Conservation (phyloP, 2,329 filamentous ascomycete genomes). For the Rhynchosporium agropyri region DNA sequence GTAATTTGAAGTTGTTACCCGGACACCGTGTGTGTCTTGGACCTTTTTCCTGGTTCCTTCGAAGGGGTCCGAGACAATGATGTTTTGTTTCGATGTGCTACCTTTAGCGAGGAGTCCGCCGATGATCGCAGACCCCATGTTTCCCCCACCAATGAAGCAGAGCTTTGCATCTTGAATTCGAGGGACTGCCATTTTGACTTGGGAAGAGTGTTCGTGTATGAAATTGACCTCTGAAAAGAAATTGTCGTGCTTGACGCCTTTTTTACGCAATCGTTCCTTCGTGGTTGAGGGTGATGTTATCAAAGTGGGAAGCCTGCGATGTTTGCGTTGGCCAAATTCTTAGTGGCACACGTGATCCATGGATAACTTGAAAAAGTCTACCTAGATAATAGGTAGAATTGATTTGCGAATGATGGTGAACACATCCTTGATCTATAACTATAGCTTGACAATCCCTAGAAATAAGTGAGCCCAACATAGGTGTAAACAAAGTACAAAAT, state of each 20-base stretch:
- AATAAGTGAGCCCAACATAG: too few relatives aligned
- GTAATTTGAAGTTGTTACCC: constrained; percentile 15
- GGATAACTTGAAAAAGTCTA: neutral
- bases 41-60: constrained; percentile 16
- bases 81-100: constrained; percentile 17
- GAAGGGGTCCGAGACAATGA: constrained; percentile 21
- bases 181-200: constrained; percentile 12
- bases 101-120: constrained; percentile 20
- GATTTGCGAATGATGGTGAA: too few relatives aligned
- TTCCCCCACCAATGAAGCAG: constrained; percentile 22
- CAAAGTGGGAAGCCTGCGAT: neutral
- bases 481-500: too few relatives aligned
- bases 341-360: constrained; percentile 10
- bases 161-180: constrained; percentile 19
- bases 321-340: neutral
- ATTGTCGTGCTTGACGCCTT: neutral
- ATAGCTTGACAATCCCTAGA: too few relatives aligned
- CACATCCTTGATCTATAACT: too few relatives aligned
- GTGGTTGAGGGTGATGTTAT: neutral
- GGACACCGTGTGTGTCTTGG: constrained; percentile 16
- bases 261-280: neutral
- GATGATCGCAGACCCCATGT: constrained; percentile 22
- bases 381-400: too few relatives aligned
- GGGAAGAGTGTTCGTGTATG: neutral
- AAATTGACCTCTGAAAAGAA: neutral